phyloP scores from a whole-genome alignment of 768 basidiomycete genomes.

The Suillus variegatus region DNA sequence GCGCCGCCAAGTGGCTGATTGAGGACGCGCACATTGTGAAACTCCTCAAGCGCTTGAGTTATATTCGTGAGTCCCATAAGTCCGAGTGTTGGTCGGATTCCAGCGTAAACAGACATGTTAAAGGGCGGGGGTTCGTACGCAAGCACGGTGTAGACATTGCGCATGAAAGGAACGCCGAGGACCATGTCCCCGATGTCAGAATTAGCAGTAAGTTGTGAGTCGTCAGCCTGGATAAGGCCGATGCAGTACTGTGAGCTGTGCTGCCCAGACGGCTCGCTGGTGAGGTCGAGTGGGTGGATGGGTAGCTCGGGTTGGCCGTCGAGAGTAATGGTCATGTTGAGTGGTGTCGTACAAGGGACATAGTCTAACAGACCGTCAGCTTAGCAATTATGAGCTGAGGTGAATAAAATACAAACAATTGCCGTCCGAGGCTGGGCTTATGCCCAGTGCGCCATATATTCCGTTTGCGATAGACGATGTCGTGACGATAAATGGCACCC shows the following conservation, averaged over 20 bases:
- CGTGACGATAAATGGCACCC: conserved; percentile 67
- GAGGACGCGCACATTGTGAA: conserved; percentile 67
- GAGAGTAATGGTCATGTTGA: conserved; percentile 72
- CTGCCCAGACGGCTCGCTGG: conserved; percentile 45
- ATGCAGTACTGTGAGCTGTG: conserved; percentile 50
- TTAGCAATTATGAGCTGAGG: neutral
- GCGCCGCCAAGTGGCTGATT: conserved; percentile 51
- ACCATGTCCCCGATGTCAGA: conserved; percentile 64
- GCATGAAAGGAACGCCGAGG: conserved; percentile 77
- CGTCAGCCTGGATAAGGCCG: conserved; percentile 67
- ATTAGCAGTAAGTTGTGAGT: conserved; percentile 38
- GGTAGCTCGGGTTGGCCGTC: conserved; percentile 57
- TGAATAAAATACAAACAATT: conserved; percentile 49
- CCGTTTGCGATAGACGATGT: conserved; percentile 64
- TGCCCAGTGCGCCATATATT: conserved; percentile 74
- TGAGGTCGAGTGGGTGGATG: conserved; percentile 77
- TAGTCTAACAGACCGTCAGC: conserved; percentile 53
- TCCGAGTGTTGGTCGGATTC: conserved; percentile 50
- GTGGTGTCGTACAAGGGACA: conserved; percentile 66
- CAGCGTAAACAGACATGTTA: conserved; percentile 25
- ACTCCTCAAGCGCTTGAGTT: conserved; percentile 62
- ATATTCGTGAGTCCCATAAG: conserved; percentile 65
- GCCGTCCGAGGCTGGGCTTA: conserved; percentile 59
- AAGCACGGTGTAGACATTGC: conserved; percentile 78
- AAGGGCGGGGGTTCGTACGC: conserved; percentile 59